Percentiles rank a stretch among this genome's conserved stretches.
phyloP scores from a whole-genome alignment of 2,329 filamentous ascomycete species.

The Leptographium flavum region DNA sequence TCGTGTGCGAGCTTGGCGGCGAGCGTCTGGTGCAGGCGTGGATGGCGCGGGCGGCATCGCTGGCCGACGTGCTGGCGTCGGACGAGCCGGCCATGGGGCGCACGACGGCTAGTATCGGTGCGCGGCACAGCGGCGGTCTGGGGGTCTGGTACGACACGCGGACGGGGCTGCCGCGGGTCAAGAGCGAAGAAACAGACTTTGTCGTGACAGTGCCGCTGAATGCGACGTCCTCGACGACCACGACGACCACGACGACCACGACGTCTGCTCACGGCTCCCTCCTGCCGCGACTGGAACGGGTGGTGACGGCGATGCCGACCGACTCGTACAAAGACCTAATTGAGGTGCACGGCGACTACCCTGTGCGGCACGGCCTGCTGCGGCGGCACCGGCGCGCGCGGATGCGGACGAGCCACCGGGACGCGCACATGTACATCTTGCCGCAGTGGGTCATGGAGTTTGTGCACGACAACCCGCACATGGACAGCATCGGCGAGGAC shows the following conservation, averaged over 20 bases:
- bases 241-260: not conserved
- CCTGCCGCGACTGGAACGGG: conserved; percentile 53
- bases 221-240: conserved; percentile 29
- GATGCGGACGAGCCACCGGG: conserved; percentile 72
- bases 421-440: conserved; percentile 90
- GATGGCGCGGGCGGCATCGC: conserved; percentile 70
- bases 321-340: conserved; percentile 76
- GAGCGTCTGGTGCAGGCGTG: conserved; percentile 76
- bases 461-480: conserved; percentile 60
- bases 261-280: conserved; percentile 39
- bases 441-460: conserved; percentile 85
- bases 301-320: conserved; percentile 78
- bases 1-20: conserved; percentile 80
- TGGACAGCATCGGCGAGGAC: conserved; percentile 85
- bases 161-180: conserved; percentile 51
- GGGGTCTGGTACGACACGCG: conserved; percentile 88
- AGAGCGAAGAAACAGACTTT: conserved; percentile 88
- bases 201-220: conserved; percentile 59
- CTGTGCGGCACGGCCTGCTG: conserved; percentile 63
- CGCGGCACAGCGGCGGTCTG: conserved; percentile 55
- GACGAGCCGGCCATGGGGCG: conserved; percentile 8
- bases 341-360: conserved; percentile 58
- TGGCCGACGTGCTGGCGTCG: conserved; percentile 38
- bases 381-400: conserved; percentile 60
- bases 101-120: not conserved